phyloP scores from a whole-genome alignment of 2,329 filamentous ascomycete genomes.

The Fusarium heterosporum region DNA sequence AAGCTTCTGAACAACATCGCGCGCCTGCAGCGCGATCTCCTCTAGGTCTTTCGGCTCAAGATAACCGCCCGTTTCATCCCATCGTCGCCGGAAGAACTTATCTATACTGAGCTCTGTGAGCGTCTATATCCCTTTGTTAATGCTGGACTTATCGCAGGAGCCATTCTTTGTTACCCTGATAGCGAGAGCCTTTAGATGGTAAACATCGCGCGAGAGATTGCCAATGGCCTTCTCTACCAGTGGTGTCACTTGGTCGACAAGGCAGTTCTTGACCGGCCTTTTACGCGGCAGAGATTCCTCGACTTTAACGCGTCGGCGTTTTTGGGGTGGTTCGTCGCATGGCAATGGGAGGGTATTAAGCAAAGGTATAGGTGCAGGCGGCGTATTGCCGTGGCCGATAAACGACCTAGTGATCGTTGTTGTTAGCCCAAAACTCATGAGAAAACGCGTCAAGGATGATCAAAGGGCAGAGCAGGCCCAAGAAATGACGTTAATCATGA shows the following conservation, averaged over 20 bases:
- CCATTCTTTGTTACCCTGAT: slow-evolving; percentile 44
- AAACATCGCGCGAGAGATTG: slow-evolving; percentile 41
- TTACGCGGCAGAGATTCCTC: slow-evolving; percentile 29
- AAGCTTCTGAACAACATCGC: slow-evolving; percentile 39
- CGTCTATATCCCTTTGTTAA: slow-evolving; percentile 34
- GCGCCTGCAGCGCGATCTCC: slow-evolving; percentile 31
- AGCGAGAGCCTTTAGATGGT: slow-evolving; percentile 47
- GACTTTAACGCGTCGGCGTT: slow-evolving; percentile 48
- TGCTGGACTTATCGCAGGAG: neutral
- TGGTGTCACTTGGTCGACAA: slow-evolving; percentile 51
- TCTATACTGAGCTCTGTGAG: slow-evolving; percentile 42
- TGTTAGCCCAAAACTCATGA: slow-evolving; percentile 48
- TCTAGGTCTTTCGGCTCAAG: slow-evolving; percentile 33
- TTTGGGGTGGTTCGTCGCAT: slow-evolving; percentile 47
- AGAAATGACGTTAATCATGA: slow-evolving; percentile 15
- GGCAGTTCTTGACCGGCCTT: slow-evolving; percentile 42
- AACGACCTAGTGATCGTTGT: slow-evolving; percentile 43
- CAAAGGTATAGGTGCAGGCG: slow-evolving; percentile 21
- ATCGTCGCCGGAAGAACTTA: slow-evolving; percentile 40
- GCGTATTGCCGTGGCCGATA: slow-evolving; percentile 46
- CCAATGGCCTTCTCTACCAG: slow-evolving; percentile 46
- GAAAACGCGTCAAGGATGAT: slow-evolving; percentile 9
- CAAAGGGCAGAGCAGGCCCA: neutral
- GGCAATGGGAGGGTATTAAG: slow-evolving; percentile 12
- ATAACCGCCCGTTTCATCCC: slow-evolving; percentile 41